Base-by-base conservation (phyloP, 2,329 filamentous ascomycete species). In the Coleophoma cylindrospora region DNA sequence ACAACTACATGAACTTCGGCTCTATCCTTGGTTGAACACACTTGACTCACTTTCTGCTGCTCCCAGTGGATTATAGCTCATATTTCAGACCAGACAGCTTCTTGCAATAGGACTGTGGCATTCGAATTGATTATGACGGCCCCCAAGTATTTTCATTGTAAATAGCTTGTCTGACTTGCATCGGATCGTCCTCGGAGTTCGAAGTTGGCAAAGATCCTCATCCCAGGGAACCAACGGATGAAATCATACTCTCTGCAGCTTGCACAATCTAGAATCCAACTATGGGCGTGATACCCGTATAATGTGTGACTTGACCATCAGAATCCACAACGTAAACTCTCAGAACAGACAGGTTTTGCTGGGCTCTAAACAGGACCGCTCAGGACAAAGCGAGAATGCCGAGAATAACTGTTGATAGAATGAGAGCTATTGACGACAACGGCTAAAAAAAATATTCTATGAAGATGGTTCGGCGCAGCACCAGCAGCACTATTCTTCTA, bases 71-170 rank as follows among this genome's bases (percentile, higher is more conserved):
- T 84, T 78, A 59, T 85, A 86, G 5, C 73, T 75, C 2, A 72
- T 57, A 58, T 86, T 83, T 1, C 79, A 0, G 64, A 74, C 2
- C 66, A 63, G 0, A 84, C 68, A 0, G 83, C 81, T 15, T 72
- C 66, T 47, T 75, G 76, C 1, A 86, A 70, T 17, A 84, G 67
- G 0, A 73, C 66, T 0, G 81, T 84, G 0, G 83, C 81, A 56
- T 86, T 84, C 1, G 80, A 63, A 53, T 84, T 81, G 55, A 86
- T 70, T 49, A 86, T 73, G 43, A 86, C 73, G 0, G 83, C 82
- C 0, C 81, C 72, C 77, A 86, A 10, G 74, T 73, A 32, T 81
- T 67, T 55, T 74, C 77, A 49, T 84, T 69, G 61, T 83, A 85
- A 1, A 86, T 70, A 3, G 72, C 75, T 57, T 79, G 74, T 4